phyloP scores from a whole-genome alignment of 2,329 filamentous ascomycete genomes.

The Ustulina deusta region DNA sequence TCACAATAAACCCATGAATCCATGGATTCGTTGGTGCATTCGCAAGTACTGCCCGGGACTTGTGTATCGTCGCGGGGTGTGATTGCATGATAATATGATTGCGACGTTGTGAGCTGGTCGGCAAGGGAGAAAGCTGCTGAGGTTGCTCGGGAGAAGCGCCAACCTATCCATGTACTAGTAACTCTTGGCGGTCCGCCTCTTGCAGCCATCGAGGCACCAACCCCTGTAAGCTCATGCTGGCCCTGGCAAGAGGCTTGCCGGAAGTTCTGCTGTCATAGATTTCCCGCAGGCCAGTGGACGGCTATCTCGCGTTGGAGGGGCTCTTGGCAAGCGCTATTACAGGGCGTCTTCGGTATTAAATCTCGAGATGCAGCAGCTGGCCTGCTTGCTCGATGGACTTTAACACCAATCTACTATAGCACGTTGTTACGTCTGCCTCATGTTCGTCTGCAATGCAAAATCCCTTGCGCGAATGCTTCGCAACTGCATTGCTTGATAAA shows the following conservation, averaged over 20 bases:
- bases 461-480: not conserved
- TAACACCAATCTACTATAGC: conserved; percentile 5
- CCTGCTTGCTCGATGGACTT: not conserved
- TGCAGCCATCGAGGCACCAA: not conserved
- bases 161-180: not conserved
- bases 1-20: not conserved
- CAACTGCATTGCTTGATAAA: conserved; percentile 18
- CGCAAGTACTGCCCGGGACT: conserved; percentile 17
- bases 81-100: conserved; percentile 11
- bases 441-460: conserved; percentile 13
- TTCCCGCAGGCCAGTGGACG: not conserved
- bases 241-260: not conserved
- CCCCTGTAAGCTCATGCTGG: not conserved
- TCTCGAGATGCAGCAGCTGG: conserved; percentile 1
- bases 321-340: not conserved
- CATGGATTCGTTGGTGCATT: not conserved
- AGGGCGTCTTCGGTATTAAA: conserved; percentile 17
- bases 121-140: not conserved
- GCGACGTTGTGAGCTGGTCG: conserved; percentile 14
- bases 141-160: too few relatives aligned
- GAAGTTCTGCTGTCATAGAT: not conserved
- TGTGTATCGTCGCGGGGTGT: conserved; percentile 10
- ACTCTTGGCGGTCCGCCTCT: conserved; percentile 10
- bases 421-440: conserved; percentile 10
- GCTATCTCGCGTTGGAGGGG: not conserved